Percentiles rank a stretch among this genome's conserved stretches.
These are phyloP conservation scores for Fusarium sambucinum DNA, from an alignment of 2,329 filamentous ascomycete genomes.

Conservation along the genomic window DNA sequence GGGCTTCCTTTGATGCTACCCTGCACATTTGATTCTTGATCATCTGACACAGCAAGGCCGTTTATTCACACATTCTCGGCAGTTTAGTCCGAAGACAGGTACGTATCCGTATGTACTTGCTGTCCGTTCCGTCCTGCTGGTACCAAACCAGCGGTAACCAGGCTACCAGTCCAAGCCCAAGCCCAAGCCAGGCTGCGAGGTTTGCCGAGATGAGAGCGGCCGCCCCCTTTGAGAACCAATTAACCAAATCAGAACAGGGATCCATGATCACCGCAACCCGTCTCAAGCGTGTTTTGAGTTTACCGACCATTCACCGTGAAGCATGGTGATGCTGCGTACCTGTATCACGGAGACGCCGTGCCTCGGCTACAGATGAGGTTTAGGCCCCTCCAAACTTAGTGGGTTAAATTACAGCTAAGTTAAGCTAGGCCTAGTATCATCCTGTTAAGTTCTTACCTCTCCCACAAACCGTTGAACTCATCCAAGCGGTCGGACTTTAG, in stretches of 20 bases:
- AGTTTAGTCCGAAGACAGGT: conserved; percentile 38
- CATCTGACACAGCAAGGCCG: conserved; percentile 36
- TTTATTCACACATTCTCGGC: conserved; percentile 37
- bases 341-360: conserved; percentile 46
- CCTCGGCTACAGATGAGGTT: conserved; percentile 35
- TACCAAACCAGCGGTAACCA: conserved; percentile 32
- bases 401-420: conserved; percentile 4
- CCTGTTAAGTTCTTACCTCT: background rate
- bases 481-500: conserved; percentile 34
- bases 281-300: conserved; percentile 47
- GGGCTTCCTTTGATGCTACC: conserved; percentile 32
- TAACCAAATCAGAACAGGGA: conserved; percentile 32
- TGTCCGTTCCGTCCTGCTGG: conserved; percentile 42
- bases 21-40: conserved; percentile 25
- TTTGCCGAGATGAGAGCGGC: conserved; percentile 40
- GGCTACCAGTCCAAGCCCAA: background rate
- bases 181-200: conserved; percentile 4
- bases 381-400: conserved; percentile 5
- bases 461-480: conserved; percentile 31
- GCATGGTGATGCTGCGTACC: conserved; percentile 7
- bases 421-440: background rate
- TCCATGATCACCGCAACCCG: conserved; percentile 32
- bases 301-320: conserved; percentile 25
- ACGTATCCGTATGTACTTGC: conserved; percentile 2
- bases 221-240: conserved; percentile 21